Conservation (phyloP, 352 stramenopile species). For the Hyaloperonospora arabidopsidis region DNA sequence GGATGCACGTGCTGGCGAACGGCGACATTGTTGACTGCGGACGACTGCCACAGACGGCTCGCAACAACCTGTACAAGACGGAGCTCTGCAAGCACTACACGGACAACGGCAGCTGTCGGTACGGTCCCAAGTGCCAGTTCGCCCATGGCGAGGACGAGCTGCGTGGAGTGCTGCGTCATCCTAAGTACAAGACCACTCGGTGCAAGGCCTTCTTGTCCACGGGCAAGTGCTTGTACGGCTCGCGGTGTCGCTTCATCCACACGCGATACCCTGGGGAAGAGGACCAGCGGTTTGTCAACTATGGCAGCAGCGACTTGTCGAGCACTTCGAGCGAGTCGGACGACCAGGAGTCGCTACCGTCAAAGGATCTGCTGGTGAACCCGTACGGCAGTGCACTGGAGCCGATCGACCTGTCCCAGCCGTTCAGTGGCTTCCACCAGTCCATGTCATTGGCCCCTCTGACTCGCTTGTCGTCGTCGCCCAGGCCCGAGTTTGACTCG, state of each 20-base stretch:
- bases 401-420: conserved; percentile 53
- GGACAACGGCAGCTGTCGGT: conserved; percentile 80
- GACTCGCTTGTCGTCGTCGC: conserved; percentile 16
- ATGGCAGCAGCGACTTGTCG: conserved; percentile 34
- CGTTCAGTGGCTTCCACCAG: conserved; percentile 50
- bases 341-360: conserved; percentile 35
- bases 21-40: conserved; percentile 81
- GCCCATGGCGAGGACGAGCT: conserved; percentile 82
- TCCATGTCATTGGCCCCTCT: conserved; percentile 53
- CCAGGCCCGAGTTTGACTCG: conserved; percentile 31
- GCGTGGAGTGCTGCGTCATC: conserved; percentile 77
- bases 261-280: conserved; percentile 25
- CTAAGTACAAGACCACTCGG: conserved; percentile 88
- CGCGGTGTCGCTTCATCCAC: conserved; percentile 85
- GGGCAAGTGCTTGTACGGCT: conserved; percentile 83
- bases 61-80: conserved; percentile 89
- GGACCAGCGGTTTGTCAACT: conserved; percentile 33
- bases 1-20: conserved; percentile 79
- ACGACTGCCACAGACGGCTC: conserved; percentile 60
- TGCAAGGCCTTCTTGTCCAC: conserved; percentile 85
- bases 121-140: conserved; percentile 87
- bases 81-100: conserved; percentile 87
- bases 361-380: conserved; percentile 58
- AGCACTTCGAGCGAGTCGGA: conserved; percentile 65
- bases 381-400: conserved; percentile 52